Percentiles rank a stretch among this genome's conserved stretches.
Conservation (phyloP, 2,329 filamentous ascomycete species). For the Aspergillus pseudoglaucus region DNA sequence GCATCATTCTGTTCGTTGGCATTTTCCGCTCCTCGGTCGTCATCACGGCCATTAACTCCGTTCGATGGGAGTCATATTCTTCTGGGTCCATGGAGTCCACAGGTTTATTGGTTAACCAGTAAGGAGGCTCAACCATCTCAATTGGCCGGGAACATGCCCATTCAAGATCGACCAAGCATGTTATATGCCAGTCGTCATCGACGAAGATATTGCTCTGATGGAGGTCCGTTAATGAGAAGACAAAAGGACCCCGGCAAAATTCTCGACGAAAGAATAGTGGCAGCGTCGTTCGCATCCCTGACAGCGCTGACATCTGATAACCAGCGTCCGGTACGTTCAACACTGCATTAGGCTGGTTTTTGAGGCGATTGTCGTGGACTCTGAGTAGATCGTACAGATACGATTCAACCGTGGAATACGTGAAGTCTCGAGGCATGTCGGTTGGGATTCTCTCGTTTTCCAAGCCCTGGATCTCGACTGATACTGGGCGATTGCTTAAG, state of each 20-base stretch:
- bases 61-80: conserved; percentile 3
- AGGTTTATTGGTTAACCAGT: conserved; percentile 18
- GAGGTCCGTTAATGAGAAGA: conserved; percentile 23
- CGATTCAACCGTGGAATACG: no score
- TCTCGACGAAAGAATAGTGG: no score
- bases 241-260: no score
- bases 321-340: no score
- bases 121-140: conserved; percentile 20
- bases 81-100: conserved; percentile 10
- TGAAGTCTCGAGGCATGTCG: no score
- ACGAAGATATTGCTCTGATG: conserved; percentile 31
- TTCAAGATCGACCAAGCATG: conserved; percentile 19
- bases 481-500: conserved; percentile 12
- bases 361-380: no score
- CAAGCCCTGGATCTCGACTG: conserved; percentile 6
- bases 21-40: not conserved
- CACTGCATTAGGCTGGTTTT: no score
- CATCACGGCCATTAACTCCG: conserved; percentile 5
- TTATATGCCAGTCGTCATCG: conserved; percentile 21
- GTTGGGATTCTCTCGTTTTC: no score
- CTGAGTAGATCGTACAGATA: no score
- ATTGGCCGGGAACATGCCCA: conserved; percentile 19
- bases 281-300: no score
- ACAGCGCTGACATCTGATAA: no score
- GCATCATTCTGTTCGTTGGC: not conserved